Conservation (phyloP, 1,284 basidiomycete genomes). For the Coniferiporia sulphurascens region DNA sequence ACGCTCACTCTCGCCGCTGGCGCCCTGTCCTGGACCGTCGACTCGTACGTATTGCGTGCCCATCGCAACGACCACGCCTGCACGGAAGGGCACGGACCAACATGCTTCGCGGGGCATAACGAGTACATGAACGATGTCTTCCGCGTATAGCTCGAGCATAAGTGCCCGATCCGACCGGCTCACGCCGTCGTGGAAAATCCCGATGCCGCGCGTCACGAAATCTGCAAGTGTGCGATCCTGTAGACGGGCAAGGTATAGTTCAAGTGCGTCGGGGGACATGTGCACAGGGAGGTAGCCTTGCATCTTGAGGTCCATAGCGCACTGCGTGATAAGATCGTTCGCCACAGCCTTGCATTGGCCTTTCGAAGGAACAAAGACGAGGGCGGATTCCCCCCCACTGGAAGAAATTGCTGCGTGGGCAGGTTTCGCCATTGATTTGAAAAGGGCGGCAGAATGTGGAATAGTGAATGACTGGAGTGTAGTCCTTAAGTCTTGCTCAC, state of each 20-base stretch:
- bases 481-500: constrained; percentile 75
- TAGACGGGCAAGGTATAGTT: constrained; percentile 58
- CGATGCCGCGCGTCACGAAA: constrained; percentile 84
- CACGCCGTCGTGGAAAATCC: constrained; percentile 80
- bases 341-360: constrained; percentile 78
- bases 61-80: constrained; percentile 83
- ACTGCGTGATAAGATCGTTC: constrained; percentile 83
- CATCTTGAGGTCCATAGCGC: constrained; percentile 72
- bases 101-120: constrained; percentile 80
- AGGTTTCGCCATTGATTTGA: constrained; percentile 93
- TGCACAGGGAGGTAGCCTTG: constrained; percentile 65
- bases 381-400: constrained; percentile 45
- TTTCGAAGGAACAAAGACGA: constrained; percentile 91
- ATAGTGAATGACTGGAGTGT: constrained; percentile 80
- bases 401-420: constrained; percentile 64
- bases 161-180: constrained; percentile 66
- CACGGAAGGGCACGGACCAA: constrained; percentile 83
- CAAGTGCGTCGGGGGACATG: constrained; percentile 53
- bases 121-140: constrained; percentile 79
- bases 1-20: constrained; percentile 30
- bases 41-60: constrained; percentile 82
- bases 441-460: constrained; percentile 80
- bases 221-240: constrained; percentile 66
- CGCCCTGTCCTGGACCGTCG: constrained; percentile 26
- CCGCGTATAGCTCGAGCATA: constrained; percentile 79